phyloP scores from a whole-genome alignment of 108 stramenopile species.

The Nitzschia sp. region DNA sequence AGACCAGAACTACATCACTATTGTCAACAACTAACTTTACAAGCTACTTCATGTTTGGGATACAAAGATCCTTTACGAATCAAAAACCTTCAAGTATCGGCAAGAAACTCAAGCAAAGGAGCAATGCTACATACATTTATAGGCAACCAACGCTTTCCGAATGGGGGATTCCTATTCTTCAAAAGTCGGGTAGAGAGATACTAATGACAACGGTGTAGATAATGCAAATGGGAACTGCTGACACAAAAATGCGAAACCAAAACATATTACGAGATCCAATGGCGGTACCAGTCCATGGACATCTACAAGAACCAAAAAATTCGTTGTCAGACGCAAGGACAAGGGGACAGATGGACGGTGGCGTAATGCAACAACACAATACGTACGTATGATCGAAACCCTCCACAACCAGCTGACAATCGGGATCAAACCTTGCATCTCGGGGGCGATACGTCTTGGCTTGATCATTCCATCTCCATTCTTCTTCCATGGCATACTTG shows the following conservation, averaged over 20 bases:
- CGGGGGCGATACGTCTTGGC: constrained; percentile 79
- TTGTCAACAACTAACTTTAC: no score
- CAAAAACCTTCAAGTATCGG: no score
- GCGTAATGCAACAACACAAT: not conserved
- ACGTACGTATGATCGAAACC: constrained; percentile 85
- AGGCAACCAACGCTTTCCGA: no score
- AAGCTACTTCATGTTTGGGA: no score
- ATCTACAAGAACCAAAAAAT: constrained; percentile 12
- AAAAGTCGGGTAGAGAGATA: not conserved
- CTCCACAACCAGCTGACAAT: constrained; percentile 80
- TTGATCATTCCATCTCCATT: constrained; percentile 85
- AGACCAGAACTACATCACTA: no score
- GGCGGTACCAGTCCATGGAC: constrained; percentile 77
- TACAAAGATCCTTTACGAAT: no score
- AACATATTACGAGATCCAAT: constrained; percentile 86
- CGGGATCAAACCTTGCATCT: constrained; percentile 74
- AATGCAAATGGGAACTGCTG: constrained; percentile 23
- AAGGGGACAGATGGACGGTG: not conserved
- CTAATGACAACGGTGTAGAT: constrained; percentile 12
- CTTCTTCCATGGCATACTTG: constrained; percentile 9
- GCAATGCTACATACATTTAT: no score
- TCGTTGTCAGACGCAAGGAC: not conserved
- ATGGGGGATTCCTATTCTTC: no score
- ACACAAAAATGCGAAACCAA: constrained; percentile 61
- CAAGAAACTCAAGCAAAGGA: no score